Conservation (phyloP, 1,139 yeast species). For the Hemisphaericaspora xylanilytica region DNA sequence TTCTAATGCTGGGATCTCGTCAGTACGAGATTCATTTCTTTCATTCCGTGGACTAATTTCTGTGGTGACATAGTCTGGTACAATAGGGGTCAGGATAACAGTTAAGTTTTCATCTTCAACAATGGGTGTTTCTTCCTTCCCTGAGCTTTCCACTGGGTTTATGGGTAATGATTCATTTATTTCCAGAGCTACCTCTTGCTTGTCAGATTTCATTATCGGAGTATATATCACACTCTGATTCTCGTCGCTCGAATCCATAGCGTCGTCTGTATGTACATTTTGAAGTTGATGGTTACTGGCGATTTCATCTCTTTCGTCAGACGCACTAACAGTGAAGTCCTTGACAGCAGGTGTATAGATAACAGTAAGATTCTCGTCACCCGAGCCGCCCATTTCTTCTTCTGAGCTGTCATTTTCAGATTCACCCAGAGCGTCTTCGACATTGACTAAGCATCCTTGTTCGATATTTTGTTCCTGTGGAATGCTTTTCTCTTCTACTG, state of each 20-base stretch:
- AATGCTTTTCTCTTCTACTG: background rate
- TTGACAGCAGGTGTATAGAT: background rate
- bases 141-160: too few species aligned
- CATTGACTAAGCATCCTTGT: background rate
- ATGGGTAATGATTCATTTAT: background rate
- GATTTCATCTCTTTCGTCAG: too few species aligned
- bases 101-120: slow-evolving; percentile 2
- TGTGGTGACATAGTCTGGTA: background rate
- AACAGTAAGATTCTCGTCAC: background rate
- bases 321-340: background rate
- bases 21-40: too few species aligned
- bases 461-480: too few species aligned
- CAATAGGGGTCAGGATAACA: background rate
- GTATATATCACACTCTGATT: slow-evolving; percentile 1
- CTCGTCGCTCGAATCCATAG: background rate
- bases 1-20: too few species aligned
- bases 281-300: too few species aligned
- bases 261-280: too few species aligned
- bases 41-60: too few species aligned
- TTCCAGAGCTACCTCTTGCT: background rate
- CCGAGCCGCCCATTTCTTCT: background rate
- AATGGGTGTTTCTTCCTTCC: background rate
- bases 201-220: background rate
- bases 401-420: background rate
- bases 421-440: background rate